phyloP scores from a whole-genome alignment of 2,329 filamentous ascomycete genomes.

The Bipolaris gigantea region DNA sequence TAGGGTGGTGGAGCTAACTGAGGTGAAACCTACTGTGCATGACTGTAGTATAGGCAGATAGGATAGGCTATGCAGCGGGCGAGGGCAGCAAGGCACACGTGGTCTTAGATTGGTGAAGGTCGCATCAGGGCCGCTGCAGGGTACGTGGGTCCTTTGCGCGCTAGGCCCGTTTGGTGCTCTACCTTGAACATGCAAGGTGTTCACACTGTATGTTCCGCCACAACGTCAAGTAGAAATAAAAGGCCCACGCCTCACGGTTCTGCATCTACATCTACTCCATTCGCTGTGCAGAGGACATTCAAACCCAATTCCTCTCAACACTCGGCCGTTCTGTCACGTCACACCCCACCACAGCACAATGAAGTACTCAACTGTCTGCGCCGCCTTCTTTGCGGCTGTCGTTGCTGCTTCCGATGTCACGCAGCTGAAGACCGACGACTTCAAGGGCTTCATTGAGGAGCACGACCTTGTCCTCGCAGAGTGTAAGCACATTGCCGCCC shows the following conservation, averaged over 20 bases:
- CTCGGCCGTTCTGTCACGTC: not conserved
- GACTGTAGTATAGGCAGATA: conserved; percentile 2
- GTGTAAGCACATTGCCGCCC: conserved; percentile 62
- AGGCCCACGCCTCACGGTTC: conserved; percentile 20
- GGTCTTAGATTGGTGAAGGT: conserved; percentile 22
- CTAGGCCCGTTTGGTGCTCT: conserved; percentile 2
- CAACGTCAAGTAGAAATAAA: conserved; percentile 26
- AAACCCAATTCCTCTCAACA: conserved; percentile 6
- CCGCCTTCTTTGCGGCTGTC: conserved; percentile 57
- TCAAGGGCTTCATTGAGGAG: conserved; percentile 80
- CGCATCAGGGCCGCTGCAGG: conserved; percentile 5
- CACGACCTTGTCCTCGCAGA: conserved; percentile 92
- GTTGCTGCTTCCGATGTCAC: conserved; percentile 76
- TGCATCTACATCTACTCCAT: conserved; percentile 21
- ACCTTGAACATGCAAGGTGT: conserved; percentile 11
- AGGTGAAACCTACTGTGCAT: too few species aligned
- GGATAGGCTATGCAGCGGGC: conserved; percentile 8
- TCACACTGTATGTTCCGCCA: conserved; percentile 20
- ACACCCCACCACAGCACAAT: conserved; percentile 28
- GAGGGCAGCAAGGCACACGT: conserved; percentile 22
- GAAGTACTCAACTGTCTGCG: conserved; percentile 45
- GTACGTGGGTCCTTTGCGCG: conserved; percentile 3
- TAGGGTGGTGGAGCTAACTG: too few species aligned
- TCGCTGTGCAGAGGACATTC: conserved; percentile 22
- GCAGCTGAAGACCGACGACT: conserved; percentile 82